A percentile compares a stretch with the other conserved stretches of the same genome.
phyloP scores from a whole-genome alignment of 768 basidiomycete species.

The Strobilomyces confusus region DNA sequence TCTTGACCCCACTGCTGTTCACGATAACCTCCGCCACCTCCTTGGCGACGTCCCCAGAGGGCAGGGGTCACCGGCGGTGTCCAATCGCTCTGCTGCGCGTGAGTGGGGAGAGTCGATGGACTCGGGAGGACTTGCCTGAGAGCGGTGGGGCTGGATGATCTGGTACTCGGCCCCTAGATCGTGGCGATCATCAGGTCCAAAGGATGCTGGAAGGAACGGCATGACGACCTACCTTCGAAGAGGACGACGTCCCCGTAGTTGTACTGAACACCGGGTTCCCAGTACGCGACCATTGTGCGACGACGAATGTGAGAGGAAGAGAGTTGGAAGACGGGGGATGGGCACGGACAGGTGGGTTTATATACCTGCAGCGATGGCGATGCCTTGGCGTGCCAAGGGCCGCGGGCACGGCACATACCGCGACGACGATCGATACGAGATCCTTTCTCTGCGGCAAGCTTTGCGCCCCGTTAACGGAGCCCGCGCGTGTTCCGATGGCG shows the following conservation, averaged over 20 bases:
- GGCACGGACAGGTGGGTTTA: conserved; percentile 4
- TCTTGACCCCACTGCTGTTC: conserved; percentile 21
- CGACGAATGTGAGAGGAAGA: neutral
- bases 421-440: conserved; percentile 6
- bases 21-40: conserved; percentile 21
- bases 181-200: neutral
- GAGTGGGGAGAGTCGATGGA: neutral
- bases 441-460: neutral
- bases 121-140: conserved; percentile 45
- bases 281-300: conserved; percentile 40
- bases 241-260: conserved; percentile 48
- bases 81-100: conserved; percentile 56
- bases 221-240: conserved; percentile 45
- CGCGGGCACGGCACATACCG: conserved; percentile 1
- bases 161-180: conserved; percentile 50
- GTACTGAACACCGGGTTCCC: conserved; percentile 67
- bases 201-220: neutral
- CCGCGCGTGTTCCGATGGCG: neutral
- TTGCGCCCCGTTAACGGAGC: neutral
- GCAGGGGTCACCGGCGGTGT: conserved; percentile 57
- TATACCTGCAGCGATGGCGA: conserved; percentile 16
- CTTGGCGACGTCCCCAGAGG: conserved; percentile 58
- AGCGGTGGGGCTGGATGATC: conserved; percentile 67
- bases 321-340: conserved; percentile 2
- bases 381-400: conserved; percentile 1